These are phyloP conservation scores for Pezicula carpinea DNA, from an alignment of 2,329 filamentous ascomycete species.

Conservation along the genomic window DNA sequence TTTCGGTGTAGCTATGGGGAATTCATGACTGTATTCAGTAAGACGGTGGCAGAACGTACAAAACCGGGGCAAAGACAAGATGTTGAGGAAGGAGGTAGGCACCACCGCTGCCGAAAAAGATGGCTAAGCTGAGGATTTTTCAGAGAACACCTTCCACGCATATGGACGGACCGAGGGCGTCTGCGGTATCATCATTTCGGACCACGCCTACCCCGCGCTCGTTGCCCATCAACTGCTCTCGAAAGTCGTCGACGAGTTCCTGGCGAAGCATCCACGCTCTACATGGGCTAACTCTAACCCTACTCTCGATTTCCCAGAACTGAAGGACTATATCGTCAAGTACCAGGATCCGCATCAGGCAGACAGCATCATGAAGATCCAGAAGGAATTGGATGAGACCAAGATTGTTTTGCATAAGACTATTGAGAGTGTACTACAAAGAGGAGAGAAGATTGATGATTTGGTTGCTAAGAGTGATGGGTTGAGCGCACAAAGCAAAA, in stretches of 20 bases:
- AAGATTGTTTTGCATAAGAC: conserved; percentile 98
- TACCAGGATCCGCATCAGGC: conserved; percentile 71
- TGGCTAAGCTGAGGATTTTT: conserved; percentile 12
- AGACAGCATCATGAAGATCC: conserved; percentile 92
- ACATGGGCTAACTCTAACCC: conserved; percentile 55
- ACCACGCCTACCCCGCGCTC: conserved; percentile 69
- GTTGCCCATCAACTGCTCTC: conserved; percentile 83
- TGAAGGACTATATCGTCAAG: conserved; percentile 72
- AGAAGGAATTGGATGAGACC: conserved; percentile 94
- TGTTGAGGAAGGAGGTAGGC: conserved; percentile 71
- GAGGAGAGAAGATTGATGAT: conserved; percentile 94
- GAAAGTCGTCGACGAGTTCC: conserved; percentile 85
- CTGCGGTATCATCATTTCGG: conserved; percentile 72
- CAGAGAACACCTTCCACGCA: conserved; percentile 69
- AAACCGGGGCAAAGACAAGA: conserved; percentile 77
- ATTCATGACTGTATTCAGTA: conserved; percentile 81
- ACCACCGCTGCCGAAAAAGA: conserved; percentile 8
- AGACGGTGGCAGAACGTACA: conserved; percentile 83
- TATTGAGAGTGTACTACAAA: conserved; percentile 80
- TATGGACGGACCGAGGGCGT: conserved; percentile 72
- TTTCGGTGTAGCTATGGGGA: conserved; percentile 40
- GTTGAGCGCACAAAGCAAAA: conserved; percentile 87
- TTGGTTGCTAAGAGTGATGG: conserved; percentile 91
- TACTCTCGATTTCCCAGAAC: conserved; percentile 60
- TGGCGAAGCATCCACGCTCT: conserved; percentile 67